Evolutionary conservation across 148 eudicot species (phyloP).

Genomic region (Camellia japonica): DNA sequence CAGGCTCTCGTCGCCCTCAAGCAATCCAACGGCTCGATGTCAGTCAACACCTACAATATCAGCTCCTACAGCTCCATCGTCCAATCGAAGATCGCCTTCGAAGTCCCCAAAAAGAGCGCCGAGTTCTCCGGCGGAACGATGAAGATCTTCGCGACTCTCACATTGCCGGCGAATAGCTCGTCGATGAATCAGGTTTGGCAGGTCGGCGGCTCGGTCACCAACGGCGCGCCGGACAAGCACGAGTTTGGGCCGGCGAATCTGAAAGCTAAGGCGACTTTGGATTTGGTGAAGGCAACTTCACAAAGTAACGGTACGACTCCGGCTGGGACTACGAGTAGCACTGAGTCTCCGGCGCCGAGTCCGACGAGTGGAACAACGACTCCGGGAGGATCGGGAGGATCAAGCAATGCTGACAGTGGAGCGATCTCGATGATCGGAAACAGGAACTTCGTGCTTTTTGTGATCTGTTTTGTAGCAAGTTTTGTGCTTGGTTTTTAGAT

Average conservation of each 20-base stretch:
- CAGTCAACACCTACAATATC: slow-evolving; percentile 1
- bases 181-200: slow-evolving; percentile 10
- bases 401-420: background rate
- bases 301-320: too few relatives aligned
- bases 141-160: background rate
- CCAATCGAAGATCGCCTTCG: background rate
- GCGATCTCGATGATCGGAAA: background rate
- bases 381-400: too few relatives aligned
- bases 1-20: slow-evolving; percentile 33
- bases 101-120: background rate
- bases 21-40: background rate
- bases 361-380: too few relatives aligned
- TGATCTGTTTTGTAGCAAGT: background rate
- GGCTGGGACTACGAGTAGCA: background rate
- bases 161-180: background rate
- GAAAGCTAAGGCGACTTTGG: slow-evolving; percentile 11
- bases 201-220: slow-evolving; percentile 8
- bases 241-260: background rate
- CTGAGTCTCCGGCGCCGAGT: background rate
- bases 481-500: background rate
- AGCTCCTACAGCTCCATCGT: background rate
- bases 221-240: background rate
- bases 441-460: background rate
- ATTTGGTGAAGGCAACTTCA: slow-evolving; percentile 13
- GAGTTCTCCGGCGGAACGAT: background rate